A percentile compares a stretch with the other conserved stretches of the same genome.
phyloP scores from a whole-genome alignment of 495 filamentous ascomycete species.

The Chaetomium cochliodes region DNA sequence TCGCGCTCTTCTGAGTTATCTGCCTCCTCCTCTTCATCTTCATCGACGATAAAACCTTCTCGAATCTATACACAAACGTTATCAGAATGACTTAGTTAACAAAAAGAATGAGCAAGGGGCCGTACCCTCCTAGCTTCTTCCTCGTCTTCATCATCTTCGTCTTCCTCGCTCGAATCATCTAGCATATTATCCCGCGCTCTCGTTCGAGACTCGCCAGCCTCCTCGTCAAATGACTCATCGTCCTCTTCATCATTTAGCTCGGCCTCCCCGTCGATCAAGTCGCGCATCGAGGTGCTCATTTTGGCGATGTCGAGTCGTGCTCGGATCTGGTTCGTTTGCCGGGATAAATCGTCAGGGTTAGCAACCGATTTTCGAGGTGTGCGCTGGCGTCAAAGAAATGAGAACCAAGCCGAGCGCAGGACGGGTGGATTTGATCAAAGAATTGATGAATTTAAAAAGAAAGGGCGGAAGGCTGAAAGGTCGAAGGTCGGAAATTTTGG shows the following conservation, averaged over 20 bases:
- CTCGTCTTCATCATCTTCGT: conserved; percentile 94
- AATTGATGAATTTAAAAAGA: not conserved
- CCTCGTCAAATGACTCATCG: conserved; percentile 83
- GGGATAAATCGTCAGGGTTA: not conserved
- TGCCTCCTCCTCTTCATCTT: conserved; percentile 76
- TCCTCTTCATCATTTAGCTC: conserved; percentile 88
- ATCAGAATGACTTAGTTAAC: not conserved
- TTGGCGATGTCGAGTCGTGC: conserved; percentile 29
- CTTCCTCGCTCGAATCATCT: conserved; percentile 90
- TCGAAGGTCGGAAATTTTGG: conserved; percentile 27
- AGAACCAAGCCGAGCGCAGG: not conserved
- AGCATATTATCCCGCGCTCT: conserved; percentile 40
- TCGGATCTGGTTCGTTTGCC: not conserved
- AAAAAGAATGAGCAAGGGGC: not conserved
- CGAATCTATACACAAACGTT: conserved; percentile 58
- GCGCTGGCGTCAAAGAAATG: not conserved
- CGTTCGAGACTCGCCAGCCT: conserved; percentile 61
- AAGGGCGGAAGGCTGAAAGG: conserved; percentile 20
- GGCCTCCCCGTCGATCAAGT: conserved; percentile 80
- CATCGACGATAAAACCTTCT: conserved; percentile 95
- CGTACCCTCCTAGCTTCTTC: conserved; percentile 62
- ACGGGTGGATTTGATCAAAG: not conserved
- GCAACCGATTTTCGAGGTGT: not conserved
- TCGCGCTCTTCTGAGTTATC: conserved; percentile 63
- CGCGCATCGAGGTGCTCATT: conserved; percentile 64